phyloP scores from a whole-genome alignment of 306 rosid genomes.

The Hippophae gyantsensis region DNA sequence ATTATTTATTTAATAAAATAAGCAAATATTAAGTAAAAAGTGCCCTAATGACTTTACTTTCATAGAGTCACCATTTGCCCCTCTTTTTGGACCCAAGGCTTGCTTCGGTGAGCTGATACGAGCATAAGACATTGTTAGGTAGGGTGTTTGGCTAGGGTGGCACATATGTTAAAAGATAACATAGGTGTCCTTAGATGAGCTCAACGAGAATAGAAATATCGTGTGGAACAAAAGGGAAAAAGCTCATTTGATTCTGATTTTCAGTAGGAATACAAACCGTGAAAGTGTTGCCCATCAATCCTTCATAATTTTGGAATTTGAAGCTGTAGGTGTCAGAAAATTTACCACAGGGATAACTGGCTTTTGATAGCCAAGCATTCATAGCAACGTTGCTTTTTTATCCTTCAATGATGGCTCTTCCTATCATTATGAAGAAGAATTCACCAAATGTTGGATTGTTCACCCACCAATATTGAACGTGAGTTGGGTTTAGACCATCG shows the following conservation, averaged over 20 bases:
- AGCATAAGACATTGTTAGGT: not conserved
- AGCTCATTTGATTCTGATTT: too few relatives aligned
- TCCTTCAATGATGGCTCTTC: too few relatives aligned
- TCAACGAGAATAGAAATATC: too few relatives aligned
- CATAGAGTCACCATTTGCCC: not conserved
- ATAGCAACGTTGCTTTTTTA: too few relatives aligned
- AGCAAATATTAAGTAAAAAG: too few relatives aligned
- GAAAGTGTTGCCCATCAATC: not conserved
- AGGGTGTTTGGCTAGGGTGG: not conserved
- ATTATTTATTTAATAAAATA: too few relatives aligned
- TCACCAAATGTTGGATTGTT: too few relatives aligned
- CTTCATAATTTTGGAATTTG: not conserved
- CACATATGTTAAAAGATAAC: constrained; percentile 2
- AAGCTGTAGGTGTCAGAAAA: not conserved
- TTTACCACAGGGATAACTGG: not conserved
- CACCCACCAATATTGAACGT: too few relatives aligned
- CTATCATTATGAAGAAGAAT: too few relatives aligned
- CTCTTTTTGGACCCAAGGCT: constrained; percentile 6
- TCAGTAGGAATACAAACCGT: not conserved
- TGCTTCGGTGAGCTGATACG: not conserved
- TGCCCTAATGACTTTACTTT: too few relatives aligned
- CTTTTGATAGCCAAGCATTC: not conserved
- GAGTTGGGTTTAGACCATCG: too few relatives aligned
- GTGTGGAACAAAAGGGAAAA: too few relatives aligned
- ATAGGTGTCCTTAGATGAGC: not conserved